Base-by-base conservation (phyloP, 2,329 filamentous ascomycete species). In the Xylariaceae sp. region DNA sequence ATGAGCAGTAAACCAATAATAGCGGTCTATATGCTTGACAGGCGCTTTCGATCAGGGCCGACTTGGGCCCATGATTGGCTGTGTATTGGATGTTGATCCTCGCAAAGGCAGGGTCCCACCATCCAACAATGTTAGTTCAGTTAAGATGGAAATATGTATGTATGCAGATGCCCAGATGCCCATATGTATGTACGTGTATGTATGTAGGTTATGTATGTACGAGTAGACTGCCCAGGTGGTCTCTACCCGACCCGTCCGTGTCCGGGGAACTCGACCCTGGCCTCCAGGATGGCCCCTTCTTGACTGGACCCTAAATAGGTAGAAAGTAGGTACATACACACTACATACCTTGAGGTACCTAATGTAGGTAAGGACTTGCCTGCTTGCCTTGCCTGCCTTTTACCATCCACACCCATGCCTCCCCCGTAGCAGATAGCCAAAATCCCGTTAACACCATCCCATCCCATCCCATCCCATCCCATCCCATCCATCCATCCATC, bases 181-280 rank as follows among this genome's bases (percentile, higher is more conserved):
- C n/a, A n/a, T n/a, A n/a, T n/a, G n/a, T 29, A 10, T 29, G 10
- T 10, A 10, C 26, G 10, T 29, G 26, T 10, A 10, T 10, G 10
- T 29, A 29, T 10, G 26, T n/a, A n/a, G n/a, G n/a, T n/a, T n/a
- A n/a, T n/a, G n/a, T n/a, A n/a, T n/a, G n/a, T n/a, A n/a, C n/a
- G 6, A 29, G 26, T 29, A 29, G 26, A 10, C 10, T 6, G 26
- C 6, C 10, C 26, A 50, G 58, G 59, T 55, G 55, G 60, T 61
- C 54, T 51, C 60, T 65, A 65, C 56, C 62, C 62, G 62, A 65
- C 52, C 61, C 59, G 63, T 57, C 63, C 61, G 61, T 40, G 61
- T 64, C 57, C 58, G 59, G 61, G 59, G 61, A 59, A 59, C 54
- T 51, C 52, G 48, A 57, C 23, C 60, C 57, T 57, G 49, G 44